Evolutionary conservation across 139 green algal species (phyloP).

Genomic region (Limnomonas spitsbergensis): DNA sequence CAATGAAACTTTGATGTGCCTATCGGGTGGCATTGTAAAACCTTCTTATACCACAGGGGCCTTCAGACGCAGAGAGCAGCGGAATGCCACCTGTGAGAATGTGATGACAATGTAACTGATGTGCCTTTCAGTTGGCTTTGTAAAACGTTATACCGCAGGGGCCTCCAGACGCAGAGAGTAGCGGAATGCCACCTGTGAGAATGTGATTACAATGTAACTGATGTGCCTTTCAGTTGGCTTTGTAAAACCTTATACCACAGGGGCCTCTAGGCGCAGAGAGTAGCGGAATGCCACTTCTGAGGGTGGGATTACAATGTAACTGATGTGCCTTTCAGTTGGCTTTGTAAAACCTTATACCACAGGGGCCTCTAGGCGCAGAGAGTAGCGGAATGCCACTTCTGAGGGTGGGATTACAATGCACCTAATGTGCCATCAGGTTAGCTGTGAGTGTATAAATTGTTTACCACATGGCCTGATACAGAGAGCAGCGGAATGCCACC

Average conservation of each 20-base stretch:
- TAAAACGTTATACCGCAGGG: constrained; percentile 47
- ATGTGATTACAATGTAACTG: no score
- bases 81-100: constrained; percentile 37
- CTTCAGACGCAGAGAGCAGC: constrained; percentile 70
- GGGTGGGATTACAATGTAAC: no score
- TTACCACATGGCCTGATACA: constrained; percentile 59
- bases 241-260: constrained; percentile 49
- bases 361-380: constrained; percentile 67
- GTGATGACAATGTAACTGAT: no score
- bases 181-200: constrained; percentile 43
- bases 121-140: constrained; percentile 56
- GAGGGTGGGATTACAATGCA: no score
- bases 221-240: constrained; percentile 58
- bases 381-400: constrained; percentile 57
- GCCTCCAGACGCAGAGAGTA: constrained; percentile 71
- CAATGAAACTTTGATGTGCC: no score
- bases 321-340: constrained; percentile 53
- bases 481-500: constrained; percentile 59
- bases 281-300: constrained; percentile 52
- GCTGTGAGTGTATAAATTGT: constrained; percentile 53
- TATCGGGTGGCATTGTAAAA: constrained; percentile 46
- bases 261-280: constrained; percentile 68
- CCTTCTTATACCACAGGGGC: constrained; percentile 57
- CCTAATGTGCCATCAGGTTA: constrained; percentile 54
- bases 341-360: constrained; percentile 53